Base-by-base conservation (phyloP, 2,329 filamentous ascomycete genomes). In the Ploettnerulaceae sp. region DNA sequence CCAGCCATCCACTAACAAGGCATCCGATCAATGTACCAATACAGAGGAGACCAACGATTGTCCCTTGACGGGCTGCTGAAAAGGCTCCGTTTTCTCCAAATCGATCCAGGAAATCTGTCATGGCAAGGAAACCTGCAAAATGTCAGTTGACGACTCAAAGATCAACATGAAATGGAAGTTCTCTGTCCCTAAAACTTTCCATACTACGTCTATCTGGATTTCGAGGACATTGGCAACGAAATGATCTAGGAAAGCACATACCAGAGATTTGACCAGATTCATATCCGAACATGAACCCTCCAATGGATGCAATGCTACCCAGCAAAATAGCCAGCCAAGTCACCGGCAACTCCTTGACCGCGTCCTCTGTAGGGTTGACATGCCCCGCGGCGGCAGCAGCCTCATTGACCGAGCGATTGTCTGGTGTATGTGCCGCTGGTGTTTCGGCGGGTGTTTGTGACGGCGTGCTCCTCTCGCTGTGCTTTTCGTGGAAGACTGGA, bases 11-110 rank as follows among this genome's bases (percentile, higher is more conserved):
- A n/a, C 75, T 71, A 25, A 72, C 57, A 6, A 83, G 64, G 44
- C 77, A 75, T 35, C 79, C 79, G 24, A 82, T 56, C 20, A 83
- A 64, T 17, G 76, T 77, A 17, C 81, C 81, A 43, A 81, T 71
- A 9, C 75, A 75, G 32, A 82, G 68, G n/a, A 84, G 69, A 54
- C 76, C 79, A 44, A 80, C 75, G 48, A 85, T 80, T 12, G 78
- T 76, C 40, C 81, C 82, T 54, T 81, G 76, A 36, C 79, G 71
- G 5, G 72, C 74, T 14, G 81, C 73, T 45, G 70, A 73, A 64
- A 84, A 84, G 17, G 59, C 46, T 3, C 67, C 61, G 31, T 59
- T 53, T 24, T 71, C 60, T 22, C 75, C 76, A 55, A 83, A 83
- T 31, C 79, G 74, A 3, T 57, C 49, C 24, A 69, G 65, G 52